Evolutionary conservation across 345 rosid genomes (phyloP).

Genomic region (Draba incana): DNA sequence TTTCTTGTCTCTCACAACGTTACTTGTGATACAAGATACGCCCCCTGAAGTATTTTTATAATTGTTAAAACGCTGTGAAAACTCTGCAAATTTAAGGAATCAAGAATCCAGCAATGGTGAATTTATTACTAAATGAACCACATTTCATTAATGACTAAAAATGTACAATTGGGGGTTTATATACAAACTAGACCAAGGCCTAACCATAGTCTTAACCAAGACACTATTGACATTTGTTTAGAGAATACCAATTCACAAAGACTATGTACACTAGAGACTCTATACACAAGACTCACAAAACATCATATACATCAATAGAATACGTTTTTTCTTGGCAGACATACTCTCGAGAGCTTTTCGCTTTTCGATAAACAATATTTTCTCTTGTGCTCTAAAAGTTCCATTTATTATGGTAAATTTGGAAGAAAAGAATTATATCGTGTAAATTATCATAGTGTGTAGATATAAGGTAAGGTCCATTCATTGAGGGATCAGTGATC

Average conservation of each 20-base stretch:
- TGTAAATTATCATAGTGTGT: too few relatives aligned
- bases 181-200: too few relatives aligned
- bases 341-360: too few relatives aligned
- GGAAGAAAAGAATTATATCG: not conserved
- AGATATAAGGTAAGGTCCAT: too few relatives aligned
- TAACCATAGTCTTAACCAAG: too few relatives aligned
- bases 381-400: constrained; percentile 46
- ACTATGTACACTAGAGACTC: too few relatives aligned
- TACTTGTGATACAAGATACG: constrained; percentile 24
- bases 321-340: constrained; percentile 48
- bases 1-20: constrained; percentile 9
- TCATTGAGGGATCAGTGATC: constrained; percentile 47
- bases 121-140: not conserved
- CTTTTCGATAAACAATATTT: constrained; percentile 52
- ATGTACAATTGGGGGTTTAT: too few relatives aligned
- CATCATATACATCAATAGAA: too few relatives aligned
- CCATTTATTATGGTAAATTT: not conserved
- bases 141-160: too few relatives aligned
- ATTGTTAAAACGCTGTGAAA: not conserved
- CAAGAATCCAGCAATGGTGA: not conserved
- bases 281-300: too few relatives aligned
- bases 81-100: not conserved
- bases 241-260: too few relatives aligned
- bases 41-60: not conserved
- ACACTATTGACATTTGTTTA: too few relatives aligned